These are phyloP conservation scores for Trifolium fragiferum DNA, from an alignment of 306 rosid genomes.

Conservation along the genomic window DNA sequence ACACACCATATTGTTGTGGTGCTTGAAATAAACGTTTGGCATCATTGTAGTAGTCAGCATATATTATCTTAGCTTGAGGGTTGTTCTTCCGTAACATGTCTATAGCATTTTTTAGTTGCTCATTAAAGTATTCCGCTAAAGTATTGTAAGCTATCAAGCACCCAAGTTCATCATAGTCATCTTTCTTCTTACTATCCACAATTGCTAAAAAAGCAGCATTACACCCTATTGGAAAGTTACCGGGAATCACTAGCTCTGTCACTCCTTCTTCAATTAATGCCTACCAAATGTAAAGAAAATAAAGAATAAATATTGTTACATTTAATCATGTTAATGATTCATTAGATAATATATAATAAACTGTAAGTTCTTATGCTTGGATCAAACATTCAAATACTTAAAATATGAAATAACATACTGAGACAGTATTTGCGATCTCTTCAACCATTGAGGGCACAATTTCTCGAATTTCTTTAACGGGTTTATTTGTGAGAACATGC, in stretches of 20 bases:
- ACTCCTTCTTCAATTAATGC: slow-evolving; percentile 10
- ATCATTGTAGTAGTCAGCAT: no score
- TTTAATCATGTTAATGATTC: not conserved
- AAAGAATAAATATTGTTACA: not conserved
- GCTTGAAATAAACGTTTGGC: no score
- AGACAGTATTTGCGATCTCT: not conserved
- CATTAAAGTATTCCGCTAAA: no score
- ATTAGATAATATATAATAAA: not conserved
- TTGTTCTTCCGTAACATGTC: no score
- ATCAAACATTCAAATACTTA: not conserved
- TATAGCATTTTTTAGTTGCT: no score
- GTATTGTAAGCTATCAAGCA: no score
- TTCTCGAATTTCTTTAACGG: not conserved
- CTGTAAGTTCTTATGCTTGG: not conserved
- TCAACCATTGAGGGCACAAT: not conserved
- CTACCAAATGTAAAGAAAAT: not conserved
- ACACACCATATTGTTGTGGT: no score
- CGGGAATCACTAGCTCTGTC: not conserved
- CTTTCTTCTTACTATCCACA: slow-evolving; percentile 20
- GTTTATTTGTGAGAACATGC: not conserved
- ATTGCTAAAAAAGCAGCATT: slow-evolving; percentile 28
- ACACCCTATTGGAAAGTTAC: slow-evolving; percentile 1
- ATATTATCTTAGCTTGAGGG: no score
- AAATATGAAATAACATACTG: not conserved
- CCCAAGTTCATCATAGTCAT: not conserved